phyloP scores from a whole-genome alignment of 1,284 basidiomycete species.

The Agaricales sp. region DNA sequence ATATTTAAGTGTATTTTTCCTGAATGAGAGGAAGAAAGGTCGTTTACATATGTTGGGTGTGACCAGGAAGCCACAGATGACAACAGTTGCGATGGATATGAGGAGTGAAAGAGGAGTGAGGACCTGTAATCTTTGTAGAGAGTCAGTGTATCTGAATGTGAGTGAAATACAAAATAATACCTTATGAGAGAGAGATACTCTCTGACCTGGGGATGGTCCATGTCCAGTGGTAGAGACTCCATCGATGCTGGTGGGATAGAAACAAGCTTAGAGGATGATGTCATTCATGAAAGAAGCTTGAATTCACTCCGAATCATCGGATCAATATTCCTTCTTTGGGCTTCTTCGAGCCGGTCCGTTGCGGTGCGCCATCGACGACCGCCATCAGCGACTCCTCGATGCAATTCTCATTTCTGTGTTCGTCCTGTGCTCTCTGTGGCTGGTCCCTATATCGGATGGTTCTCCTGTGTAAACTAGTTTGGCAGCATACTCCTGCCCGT shows the following conservation, averaged over 20 bases:
- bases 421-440: too few species aligned
- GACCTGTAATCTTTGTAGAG: conserved; percentile 49
- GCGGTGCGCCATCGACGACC: too few species aligned
- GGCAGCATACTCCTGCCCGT: too few species aligned
- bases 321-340: too few species aligned
- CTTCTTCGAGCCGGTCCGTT: too few species aligned
- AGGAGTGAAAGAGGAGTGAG: conserved; percentile 69
- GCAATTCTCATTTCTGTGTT: too few species aligned
- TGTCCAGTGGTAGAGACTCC: conserved; percentile 40
- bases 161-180: conserved; percentile 13
- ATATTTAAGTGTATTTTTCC: not conserved
- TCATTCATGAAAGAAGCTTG: too few species aligned
- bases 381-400: too few species aligned
- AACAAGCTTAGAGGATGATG: not conserved
- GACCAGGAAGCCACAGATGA: conserved; percentile 45
- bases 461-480: too few species aligned
- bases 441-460: too few species aligned
- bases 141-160: too few species aligned
- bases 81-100: conserved; percentile 36
- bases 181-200: conserved; percentile 49
- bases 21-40: not conserved
- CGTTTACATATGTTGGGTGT: conserved; percentile 42
- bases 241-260: conserved; percentile 19
- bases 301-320: too few species aligned
- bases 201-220: conserved; percentile 36